phyloP scores from a whole-genome alignment of 768 basidiomycete genomes.

The Collybia sordida region DNA sequence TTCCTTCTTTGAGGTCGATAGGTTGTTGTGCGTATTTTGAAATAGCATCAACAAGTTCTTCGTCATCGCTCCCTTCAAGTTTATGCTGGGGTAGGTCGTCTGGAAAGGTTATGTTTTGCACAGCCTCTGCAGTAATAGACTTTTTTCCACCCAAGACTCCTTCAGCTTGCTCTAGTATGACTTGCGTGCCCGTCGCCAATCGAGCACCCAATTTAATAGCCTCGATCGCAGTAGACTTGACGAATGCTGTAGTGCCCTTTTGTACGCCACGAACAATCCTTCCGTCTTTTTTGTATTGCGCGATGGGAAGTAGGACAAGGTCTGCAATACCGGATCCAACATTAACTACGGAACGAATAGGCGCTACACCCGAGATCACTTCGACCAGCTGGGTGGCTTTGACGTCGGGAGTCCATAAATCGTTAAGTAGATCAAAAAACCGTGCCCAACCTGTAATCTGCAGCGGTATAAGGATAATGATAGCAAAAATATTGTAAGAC shows the following conservation, averaged over 20 bases:
- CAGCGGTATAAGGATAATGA: slow-evolving; percentile 4
- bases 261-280: slow-evolving; percentile 90
- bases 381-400: slow-evolving; percentile 98
- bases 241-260: slow-evolving; percentile 90
- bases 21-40: slow-evolving; percentile 96
- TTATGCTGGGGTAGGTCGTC: slow-evolving; percentile 28
- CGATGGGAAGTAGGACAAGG: slow-evolving; percentile 91
- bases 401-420: slow-evolving; percentile 98
- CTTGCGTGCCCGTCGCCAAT: slow-evolving; percentile 95
- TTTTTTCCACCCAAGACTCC: slow-evolving; percentile 79
- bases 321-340: slow-evolving; percentile 97
- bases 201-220: slow-evolving; percentile 93
- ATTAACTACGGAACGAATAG: slow-evolving; percentile 95
- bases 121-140: slow-evolving; percentile 64
- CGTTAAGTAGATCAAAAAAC: slow-evolving; percentile 90
- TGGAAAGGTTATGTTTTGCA: slow-evolving; percentile 43
- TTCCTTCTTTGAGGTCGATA: slow-evolving; percentile 75
- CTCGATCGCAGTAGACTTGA: slow-evolving; percentile 93
- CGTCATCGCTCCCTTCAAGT: slow-evolving; percentile 40
- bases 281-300: slow-evolving; percentile 97
- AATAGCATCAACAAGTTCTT: slow-evolving; percentile 58
- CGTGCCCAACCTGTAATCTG: slow-evolving; percentile 93
- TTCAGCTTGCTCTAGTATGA: slow-evolving; percentile 95
- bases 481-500: slow-evolving; percentile 25
- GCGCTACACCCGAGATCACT: slow-evolving; percentile 94